A percentile compares a stretch with the other conserved stretches of the same genome.
These are phyloP conservation scores for Hypoxylon sp. DNA, from an alignment of 2,329 filamentous ascomycete genomes.

Conservation along the genomic window DNA sequence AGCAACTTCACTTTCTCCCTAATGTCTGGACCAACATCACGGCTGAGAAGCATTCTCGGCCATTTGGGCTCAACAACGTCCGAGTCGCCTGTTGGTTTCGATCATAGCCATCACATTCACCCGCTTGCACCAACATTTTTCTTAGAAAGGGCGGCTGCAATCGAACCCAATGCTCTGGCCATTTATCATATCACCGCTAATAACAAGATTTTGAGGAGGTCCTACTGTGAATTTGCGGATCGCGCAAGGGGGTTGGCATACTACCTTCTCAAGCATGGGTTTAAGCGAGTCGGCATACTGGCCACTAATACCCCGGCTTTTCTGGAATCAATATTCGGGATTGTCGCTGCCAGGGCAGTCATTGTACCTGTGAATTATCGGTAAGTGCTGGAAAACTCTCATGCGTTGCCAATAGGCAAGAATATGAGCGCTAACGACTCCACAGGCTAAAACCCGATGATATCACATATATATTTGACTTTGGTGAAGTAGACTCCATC, in stretches of 20 bases:
- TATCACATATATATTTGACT: conserved; percentile 89
- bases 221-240: conserved; percentile 85
- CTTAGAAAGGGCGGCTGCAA: conserved; percentile 84
- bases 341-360: conserved; percentile 83
- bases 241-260: conserved; percentile 90
- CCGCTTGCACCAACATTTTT: conserved; percentile 90
- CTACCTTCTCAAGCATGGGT: conserved; percentile 80
- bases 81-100: conserved; percentile 57
- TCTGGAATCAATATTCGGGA: conserved; percentile 88
- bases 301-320: conserved; percentile 96
- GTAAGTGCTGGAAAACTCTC: conserved; percentile 33
- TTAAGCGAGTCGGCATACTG: conserved; percentile 85
- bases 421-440: conserved; percentile 5
- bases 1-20: not conserved
- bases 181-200: conserved; percentile 89
- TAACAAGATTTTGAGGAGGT: conserved; percentile 77
- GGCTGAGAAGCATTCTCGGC: conserved; percentile 69
- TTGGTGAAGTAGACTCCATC: conserved; percentile 87
- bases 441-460: conserved; percentile 71
- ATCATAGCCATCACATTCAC: conserved; percentile 73
- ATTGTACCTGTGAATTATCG: conserved; percentile 75
- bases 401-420: not conserved
- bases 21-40: conserved; percentile 75
- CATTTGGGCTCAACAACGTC: conserved; percentile 59
- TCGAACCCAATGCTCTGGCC: conserved; percentile 87